Evolutionary conservation across 352 stramenopile species (phyloP).

Genomic region (Phytophthora colocasiae): DNA sequence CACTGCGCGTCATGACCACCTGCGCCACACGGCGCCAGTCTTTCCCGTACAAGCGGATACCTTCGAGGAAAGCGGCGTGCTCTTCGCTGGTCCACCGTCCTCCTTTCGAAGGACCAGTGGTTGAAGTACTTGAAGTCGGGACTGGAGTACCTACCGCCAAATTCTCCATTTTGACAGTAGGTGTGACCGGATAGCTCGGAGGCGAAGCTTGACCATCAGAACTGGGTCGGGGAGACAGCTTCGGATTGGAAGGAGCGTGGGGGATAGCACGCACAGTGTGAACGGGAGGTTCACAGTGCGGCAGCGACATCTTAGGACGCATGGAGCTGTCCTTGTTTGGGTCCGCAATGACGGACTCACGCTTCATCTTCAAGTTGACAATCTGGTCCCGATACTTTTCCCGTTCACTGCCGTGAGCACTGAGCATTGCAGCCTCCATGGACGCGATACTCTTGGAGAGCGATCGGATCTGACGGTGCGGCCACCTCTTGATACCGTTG

Average conservation of each 20-base stretch:
- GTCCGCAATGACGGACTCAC: conserved; percentile 86
- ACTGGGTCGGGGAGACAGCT: conserved; percentile 34
- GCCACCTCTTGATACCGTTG: conserved; percentile 79
- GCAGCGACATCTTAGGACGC: conserved; percentile 53
- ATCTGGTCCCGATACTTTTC: conserved; percentile 91
- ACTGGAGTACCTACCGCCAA: conserved; percentile 30
- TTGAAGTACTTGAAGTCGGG: conserved; percentile 17
- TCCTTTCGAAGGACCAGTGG: conserved; percentile 61
- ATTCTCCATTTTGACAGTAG: conserved; percentile 41
- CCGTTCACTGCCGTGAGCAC: conserved; percentile 73
- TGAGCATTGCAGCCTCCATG: conserved; percentile 91
- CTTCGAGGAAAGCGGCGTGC: conserved; percentile 86
- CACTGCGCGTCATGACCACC: conserved; percentile 82
- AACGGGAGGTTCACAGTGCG: conserved; percentile 12
- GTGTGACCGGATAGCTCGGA: conserved; percentile 18
- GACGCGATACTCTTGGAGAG: conserved; percentile 89
- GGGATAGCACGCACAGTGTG: conserved; percentile 16
- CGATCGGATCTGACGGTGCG: conserved; percentile 83
- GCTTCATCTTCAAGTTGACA: conserved; percentile 81
- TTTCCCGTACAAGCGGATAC: conserved; percentile 88
- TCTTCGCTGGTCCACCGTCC: conserved; percentile 91
- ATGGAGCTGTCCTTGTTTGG: conserved; percentile 84
- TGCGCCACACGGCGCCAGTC: conserved; percentile 88
- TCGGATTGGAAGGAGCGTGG: conserved; percentile 21
- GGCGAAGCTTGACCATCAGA: conserved; percentile 10